Evolutionary conservation across 305 asterid species (phyloP).

Genomic region (Lippia alba): DNA sequence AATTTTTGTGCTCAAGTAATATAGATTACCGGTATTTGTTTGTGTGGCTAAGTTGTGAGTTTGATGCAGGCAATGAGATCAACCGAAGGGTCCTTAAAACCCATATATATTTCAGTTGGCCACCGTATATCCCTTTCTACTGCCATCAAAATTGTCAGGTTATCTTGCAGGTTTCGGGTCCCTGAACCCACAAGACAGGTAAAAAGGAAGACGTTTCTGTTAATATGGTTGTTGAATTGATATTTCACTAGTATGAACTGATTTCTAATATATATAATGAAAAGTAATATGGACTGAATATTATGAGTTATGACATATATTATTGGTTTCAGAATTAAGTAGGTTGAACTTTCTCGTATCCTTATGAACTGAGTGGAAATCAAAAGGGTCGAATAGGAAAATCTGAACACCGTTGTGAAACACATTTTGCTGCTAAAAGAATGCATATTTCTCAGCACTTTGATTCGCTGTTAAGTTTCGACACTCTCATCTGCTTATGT

Average conservation of each 20-base stretch:
- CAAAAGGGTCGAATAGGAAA: too few relatives aligned
- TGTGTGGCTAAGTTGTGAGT: conserved; percentile 20
- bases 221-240: too few relatives aligned
- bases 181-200: conserved; percentile 97
- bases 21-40: not conserved
- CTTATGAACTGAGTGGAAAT: too few relatives aligned
- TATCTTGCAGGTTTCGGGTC: conserved; percentile 71
- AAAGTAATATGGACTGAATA: too few relatives aligned
- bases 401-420: too few relatives aligned
- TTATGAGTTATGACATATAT: too few relatives aligned
- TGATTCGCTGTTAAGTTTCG: not conserved
- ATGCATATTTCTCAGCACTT: not conserved
- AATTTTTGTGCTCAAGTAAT: not conserved
- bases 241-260: too few relatives aligned
- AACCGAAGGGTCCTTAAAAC: conserved; percentile 60
- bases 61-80: conserved; percentile 78
- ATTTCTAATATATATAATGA: too few relatives aligned
- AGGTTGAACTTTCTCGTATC: too few relatives aligned
- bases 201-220: conserved; percentile 1
- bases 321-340: too few relatives aligned
- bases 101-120: conserved; percentile 83
- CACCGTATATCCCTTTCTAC: conserved; percentile 77
- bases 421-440: not conserved
- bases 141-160: conserved; percentile 63
- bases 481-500: not conserved